phyloP scores from a whole-genome alignment of 2,329 filamentous ascomycete species.

The Xylariaceae sp. region DNA sequence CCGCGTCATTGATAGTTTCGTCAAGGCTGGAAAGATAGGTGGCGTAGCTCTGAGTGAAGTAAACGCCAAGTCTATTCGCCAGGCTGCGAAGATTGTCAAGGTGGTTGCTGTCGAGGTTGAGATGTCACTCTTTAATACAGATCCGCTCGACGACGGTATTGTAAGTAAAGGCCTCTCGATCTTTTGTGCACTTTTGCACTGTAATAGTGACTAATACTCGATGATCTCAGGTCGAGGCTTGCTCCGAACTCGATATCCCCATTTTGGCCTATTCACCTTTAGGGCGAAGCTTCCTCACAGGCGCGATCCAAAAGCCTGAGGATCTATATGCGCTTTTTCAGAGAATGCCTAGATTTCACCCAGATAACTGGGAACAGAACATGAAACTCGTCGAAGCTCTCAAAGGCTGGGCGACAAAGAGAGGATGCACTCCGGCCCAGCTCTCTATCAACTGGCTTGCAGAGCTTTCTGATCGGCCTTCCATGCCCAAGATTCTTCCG shows the following conservation, averaged over 20 bases:
- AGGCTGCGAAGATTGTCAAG: slow-evolving; percentile 24
- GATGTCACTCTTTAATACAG: slow-evolving; percentile 29
- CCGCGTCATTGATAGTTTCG: slow-evolving; percentile 25
- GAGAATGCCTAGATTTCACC: slow-evolving; percentile 13
- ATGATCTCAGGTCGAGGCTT: slow-evolving; percentile 20
- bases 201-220: background rate
- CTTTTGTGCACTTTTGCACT: background rate
- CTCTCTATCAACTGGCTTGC: slow-evolving; percentile 22
- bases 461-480: slow-evolving; percentile 29
- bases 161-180: slow-evolving; percentile 7
- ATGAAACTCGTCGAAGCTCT: slow-evolving; percentile 16
- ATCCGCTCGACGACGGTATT: slow-evolving; percentile 30
- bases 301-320: slow-evolving; percentile 10
- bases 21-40: slow-evolving; percentile 33
- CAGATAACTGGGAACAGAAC: slow-evolving; percentile 13
- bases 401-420: slow-evolving; percentile 16
- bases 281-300: slow-evolving; percentile 29
- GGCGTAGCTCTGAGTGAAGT: slow-evolving; percentile 32
- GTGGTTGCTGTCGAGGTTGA: slow-evolving; percentile 34
- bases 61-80: slow-evolving; percentile 29
- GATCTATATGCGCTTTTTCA: slow-evolving; percentile 4
- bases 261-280: slow-evolving; percentile 50
- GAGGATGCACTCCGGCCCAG: slow-evolving; percentile 19
- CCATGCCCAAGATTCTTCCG: slow-evolving; percentile 42
- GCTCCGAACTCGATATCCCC: slow-evolving; percentile 48